A percentile compares a stretch with the other conserved stretches of the same genome.
These are phyloP conservation scores for Heliamphora exappendiculata DNA, from an alignment of 148 eudicot genomes.

Conservation along the genomic window DNA sequence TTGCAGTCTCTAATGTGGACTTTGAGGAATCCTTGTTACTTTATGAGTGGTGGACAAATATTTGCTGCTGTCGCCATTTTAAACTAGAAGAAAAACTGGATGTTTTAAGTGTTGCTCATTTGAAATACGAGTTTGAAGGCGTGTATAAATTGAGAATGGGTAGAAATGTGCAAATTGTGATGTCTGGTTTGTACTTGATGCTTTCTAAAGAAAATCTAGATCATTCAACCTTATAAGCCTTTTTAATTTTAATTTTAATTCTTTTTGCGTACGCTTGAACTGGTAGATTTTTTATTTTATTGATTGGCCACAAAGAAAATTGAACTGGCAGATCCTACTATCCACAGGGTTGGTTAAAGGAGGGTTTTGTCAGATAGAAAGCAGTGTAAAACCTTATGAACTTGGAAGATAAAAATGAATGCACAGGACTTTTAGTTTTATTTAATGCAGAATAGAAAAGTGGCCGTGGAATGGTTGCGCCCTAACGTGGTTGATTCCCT, in stretches of 20 bases:
- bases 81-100: not conserved
- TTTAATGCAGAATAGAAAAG: not conserved
- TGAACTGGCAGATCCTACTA: conserved; percentile 5
- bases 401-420: not conserved
- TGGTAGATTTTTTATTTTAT: too few species aligned
- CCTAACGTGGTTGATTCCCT: not conserved
- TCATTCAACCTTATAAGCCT: not conserved
- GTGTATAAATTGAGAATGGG: not conserved
- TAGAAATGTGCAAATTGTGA: not conserved
- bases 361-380: not conserved
- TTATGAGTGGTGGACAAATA: not conserved
- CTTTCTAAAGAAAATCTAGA: not conserved
- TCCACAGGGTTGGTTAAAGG: not conserved
- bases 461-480: not conserved
- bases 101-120: not conserved
- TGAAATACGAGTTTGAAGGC: not conserved
- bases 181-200: not conserved
- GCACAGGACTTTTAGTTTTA: not conserved
- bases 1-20: not conserved
- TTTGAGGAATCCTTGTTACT: not conserved
- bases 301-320: too few species aligned
- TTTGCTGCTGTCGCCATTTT: not conserved
- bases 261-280: not conserved
- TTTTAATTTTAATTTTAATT: too few species aligned
- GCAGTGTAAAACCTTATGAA: not conserved